Conservation (phyloP, 208 protist genomes). For the Spongospora subterranea region DNA sequence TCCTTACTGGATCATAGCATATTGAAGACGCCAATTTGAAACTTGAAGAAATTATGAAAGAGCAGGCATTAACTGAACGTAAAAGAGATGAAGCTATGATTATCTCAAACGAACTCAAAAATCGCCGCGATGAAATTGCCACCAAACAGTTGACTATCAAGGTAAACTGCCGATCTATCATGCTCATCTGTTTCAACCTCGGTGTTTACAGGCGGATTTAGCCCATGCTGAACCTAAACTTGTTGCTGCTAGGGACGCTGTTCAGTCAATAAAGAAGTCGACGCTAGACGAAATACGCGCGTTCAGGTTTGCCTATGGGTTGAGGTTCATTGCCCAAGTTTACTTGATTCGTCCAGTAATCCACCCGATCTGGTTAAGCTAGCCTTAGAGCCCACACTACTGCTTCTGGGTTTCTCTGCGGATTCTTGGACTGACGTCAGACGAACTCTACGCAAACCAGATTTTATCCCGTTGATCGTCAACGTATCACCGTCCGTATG, state of each 20-base stretch:
- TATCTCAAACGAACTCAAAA: background rate
- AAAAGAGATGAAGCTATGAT: background rate
- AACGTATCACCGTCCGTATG: background rate
- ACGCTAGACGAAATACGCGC: constrained; percentile 95
- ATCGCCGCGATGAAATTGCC: background rate
- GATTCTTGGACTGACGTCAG: constrained; percentile 91
- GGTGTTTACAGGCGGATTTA: constrained; percentile 88
- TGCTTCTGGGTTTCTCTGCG: constrained; percentile 71
- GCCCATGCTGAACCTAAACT: constrained; percentile 91
- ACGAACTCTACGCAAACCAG: constrained; percentile 84
- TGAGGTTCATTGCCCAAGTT: background rate
- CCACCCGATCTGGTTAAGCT: constrained; percentile 92
- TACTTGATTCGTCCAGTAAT: constrained; percentile 71
- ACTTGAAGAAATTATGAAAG: background rate
- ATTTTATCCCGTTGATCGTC: constrained; percentile 89
- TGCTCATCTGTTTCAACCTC: constrained; percentile 63
- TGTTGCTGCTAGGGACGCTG: constrained; percentile 82
- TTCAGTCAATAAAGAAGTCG: constrained; percentile 89
- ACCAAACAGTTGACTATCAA: background rate
- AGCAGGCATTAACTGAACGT: background rate
- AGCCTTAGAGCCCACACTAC: constrained; percentile 75
- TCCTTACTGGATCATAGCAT: background rate
- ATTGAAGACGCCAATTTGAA: background rate
- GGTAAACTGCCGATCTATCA: no score
- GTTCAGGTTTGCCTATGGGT: constrained; percentile 74